Base-by-base conservation (phyloP, 169 alveolate species). In the Babesia sp. region DNA sequence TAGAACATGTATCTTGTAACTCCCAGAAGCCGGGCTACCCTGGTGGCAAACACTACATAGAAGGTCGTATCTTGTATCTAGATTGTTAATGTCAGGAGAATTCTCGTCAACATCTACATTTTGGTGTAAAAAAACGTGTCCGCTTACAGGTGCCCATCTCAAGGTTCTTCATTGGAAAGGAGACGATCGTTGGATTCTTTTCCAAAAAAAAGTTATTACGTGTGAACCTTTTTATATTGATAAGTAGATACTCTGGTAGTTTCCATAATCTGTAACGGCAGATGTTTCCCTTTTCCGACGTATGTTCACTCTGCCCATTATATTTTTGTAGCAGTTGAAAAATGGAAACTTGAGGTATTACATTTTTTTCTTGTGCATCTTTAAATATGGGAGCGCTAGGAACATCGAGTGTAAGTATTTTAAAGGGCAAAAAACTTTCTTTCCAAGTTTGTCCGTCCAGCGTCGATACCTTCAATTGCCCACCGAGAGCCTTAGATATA, bases 101-200 rank as follows among this genome's bases (percentile, higher is more conserved):
- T 29, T 24, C 14, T 83, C 83, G 22, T 51, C 74, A 31, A 83
- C 36, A 76, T 48, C 85, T 57, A 63, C 39, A 8, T 34, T 29
- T 37, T 20, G 33, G 12, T 66, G 34, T 18, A 9, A 16, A 37
- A 36, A 6, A 53, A 22, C 41, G 24, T 46, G 9, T n/a, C 33
- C 29, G 42, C 75, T 79, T 51, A 91, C 95, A 91, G 37, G 86
- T 93, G 42, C 81, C 66, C 48, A 95, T 86, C 80, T 94, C 98
- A 33, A 96, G 87, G 78, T 94, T 93, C 66, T 94, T 96, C 58
- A 97, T 79, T 11, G 99, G 99, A 78, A 98, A 97, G 50, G 97
- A 94, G 71, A 97, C 98, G 59, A 98, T 93, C n/a, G 99, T 97
- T n/a, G 98, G 98, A 69, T 98, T 98, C 90, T 98, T 98, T 82